phyloP scores from a whole-genome alignment of 176 grass and related monocot species.

The Saccharum spontaneum region DNA sequence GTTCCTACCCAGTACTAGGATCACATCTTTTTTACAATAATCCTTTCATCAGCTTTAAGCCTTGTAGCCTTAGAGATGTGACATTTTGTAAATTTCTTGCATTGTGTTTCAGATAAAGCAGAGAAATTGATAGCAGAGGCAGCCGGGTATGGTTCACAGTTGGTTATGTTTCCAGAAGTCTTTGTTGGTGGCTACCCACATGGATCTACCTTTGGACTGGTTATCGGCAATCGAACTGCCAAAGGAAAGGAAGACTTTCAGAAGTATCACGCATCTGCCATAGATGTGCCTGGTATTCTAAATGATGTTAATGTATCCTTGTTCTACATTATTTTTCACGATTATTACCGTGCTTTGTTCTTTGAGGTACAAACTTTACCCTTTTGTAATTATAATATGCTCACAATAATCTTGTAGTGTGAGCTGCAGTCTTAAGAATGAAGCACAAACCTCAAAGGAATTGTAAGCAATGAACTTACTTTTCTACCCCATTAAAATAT shows the following conservation, averaged over 20 bases:
- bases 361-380: neutral
- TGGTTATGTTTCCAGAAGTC: slow-evolving; percentile 89
- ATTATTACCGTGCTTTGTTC: neutral
- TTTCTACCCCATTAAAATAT: neutral
- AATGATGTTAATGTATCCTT: neutral
- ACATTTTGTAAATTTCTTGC: slow-evolving; percentile 8
- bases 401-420: neutral
- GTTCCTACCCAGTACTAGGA: neutral
- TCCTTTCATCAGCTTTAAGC: neutral
- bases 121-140: slow-evolving; percentile 85
- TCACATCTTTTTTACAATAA: neutral
- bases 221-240: slow-evolving; percentile 65
- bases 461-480: neutral
- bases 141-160: slow-evolving; percentile 72
- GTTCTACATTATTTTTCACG: neutral
- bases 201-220: slow-evolving; percentile 81
- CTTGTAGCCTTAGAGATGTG: neutral
- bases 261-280: slow-evolving; percentile 81
- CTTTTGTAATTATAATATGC: neutral
- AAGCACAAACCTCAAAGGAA: neutral
- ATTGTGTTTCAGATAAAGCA: slow-evolving; percentile 62
- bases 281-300: slow-evolving; percentile 87
- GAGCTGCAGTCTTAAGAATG: neutral
- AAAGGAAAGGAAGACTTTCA: slow-evolving; percentile 88
- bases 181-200: slow-evolving; percentile 92